Evolutionary conservation across 371 early-diverging fungal species (phyloP).

Genomic region (Hamiltosporidium tvaerminnensis): DNA sequence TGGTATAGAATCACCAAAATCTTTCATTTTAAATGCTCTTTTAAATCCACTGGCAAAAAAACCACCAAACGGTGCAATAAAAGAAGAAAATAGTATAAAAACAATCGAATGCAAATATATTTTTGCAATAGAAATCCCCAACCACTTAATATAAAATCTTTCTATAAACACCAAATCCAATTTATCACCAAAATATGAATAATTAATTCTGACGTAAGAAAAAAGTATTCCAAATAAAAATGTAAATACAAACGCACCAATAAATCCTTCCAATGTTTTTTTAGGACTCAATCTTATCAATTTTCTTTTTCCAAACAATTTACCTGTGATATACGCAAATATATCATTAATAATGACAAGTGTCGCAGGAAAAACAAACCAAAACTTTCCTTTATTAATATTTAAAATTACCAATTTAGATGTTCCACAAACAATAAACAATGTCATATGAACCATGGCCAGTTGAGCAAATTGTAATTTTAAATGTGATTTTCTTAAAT

Average conservation of each 20-base stretch:
- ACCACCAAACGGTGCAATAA: constrained; percentile 94
- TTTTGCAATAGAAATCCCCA: constrained; percentile 57
- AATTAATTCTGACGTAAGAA: constrained; percentile 35
- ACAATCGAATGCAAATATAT: constrained; percentile 70
- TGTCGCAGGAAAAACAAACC: constrained; percentile 70
- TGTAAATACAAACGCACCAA: constrained; percentile 75
- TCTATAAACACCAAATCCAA: neutral
- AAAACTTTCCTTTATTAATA: constrained; percentile 84
- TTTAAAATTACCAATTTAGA: constrained; percentile 79
- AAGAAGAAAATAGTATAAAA: constrained; percentile 75
- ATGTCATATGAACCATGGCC: constrained; percentile 80
- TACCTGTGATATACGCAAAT: constrained; percentile 83
- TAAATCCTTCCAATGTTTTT: constrained; percentile 97
- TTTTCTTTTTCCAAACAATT: constrained; percentile 75
- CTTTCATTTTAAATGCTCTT: constrained; percentile 88
- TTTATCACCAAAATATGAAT: constrained; percentile 7
- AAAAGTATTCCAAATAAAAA: constrained; percentile 66
- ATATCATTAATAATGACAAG: constrained; percentile 91
- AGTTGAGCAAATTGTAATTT: constrained; percentile 75
- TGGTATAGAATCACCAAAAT: constrained; percentile 86
- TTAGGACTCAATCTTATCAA: constrained; percentile 83
- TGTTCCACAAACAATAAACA: constrained; percentile 67
- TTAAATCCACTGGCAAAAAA: constrained; percentile 90
- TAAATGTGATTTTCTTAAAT: constrained; percentile 64
- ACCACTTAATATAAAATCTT: neutral